Base-by-base conservation (phyloP, 2,329 filamentous ascomycete genomes). In the Colletotrichum sansevieriae region DNA sequence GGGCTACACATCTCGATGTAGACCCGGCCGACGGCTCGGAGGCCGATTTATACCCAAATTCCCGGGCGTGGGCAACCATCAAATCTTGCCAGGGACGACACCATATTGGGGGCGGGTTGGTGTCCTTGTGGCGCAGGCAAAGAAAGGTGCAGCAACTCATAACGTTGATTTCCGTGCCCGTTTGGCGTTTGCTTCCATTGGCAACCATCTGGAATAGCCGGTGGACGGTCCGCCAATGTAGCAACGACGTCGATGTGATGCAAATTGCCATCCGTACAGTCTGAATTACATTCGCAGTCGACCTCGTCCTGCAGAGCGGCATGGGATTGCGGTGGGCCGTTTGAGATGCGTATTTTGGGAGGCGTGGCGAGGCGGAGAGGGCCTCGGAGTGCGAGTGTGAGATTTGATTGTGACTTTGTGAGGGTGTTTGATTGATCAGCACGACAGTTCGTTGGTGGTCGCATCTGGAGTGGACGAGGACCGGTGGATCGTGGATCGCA, bases 401-500 rank as follows among this genome's bases (percentile, higher is more conserved):
- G 49, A 35, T 22, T 43, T 66, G 58, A 51, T 63, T 49, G 41
- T 49, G 49, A 63, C 7, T 29, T 29, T 29, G 4, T 29, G 4
- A 29, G 25, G 25, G 4, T 12, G 62, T 20, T 35, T 62, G 59
- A 64, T 44, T 46, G 65, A 68, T 65, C 65, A 65, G 65, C 62
- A 60, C 55, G 60, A 44, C 37, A 57, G 22, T 60, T 65, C 56
- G 49, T 44, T 51, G 43, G 43, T 68, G 62, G 65, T 68, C 33
- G 62, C 55, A 65, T 65, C 22, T 59, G 46, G 49, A 55, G 55
- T 59, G 46, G 46, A 46, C 39, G 62, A 65, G n/a, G 47, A 33
- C 20, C 29, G 49, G 65, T 68, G 65, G 65, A 65, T 68, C 61
- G 65, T 59, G 65, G 33, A 68, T 65, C 47, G 47, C 61, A 59